Percentiles rank a stretch among this genome's conserved stretches.
phyloP scores from a whole-genome alignment of 2,329 filamentous ascomycete genomes.

The Xenoacremonium recifei region DNA sequence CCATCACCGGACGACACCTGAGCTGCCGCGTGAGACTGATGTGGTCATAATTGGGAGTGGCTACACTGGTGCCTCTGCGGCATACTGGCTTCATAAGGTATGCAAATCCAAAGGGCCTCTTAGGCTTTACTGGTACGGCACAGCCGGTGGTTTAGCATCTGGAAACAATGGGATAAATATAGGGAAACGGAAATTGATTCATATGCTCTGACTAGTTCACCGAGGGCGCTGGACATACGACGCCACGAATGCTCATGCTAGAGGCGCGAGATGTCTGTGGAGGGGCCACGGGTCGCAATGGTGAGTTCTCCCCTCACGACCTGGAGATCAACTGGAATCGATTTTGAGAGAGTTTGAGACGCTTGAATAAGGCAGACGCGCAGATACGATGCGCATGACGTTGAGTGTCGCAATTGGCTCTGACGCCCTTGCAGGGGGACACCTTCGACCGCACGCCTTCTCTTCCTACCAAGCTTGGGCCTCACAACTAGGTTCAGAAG shows the following conservation, averaged over 20 bases:
- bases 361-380: too few species aligned
- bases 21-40: slow-evolving; percentile 4
- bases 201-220: neutral
- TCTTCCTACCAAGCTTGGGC: slow-evolving; percentile 8
- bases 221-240: slow-evolving; percentile 1
- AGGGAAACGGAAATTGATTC: neutral
- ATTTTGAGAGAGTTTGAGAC: neutral
- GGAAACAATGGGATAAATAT: too few species aligned
- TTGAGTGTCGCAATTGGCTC: too few species aligned
- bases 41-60: slow-evolving; percentile 9
- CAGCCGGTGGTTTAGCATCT: too few species aligned
- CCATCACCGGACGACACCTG: slow-evolving; percentile 6
- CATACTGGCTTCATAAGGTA: slow-evolving; percentile 11
- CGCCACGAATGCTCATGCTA: slow-evolving; percentile 5
- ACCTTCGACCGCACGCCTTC: slow-evolving; percentile 9
- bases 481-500: slow-evolving; percentile 3
- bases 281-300: slow-evolving; percentile 10
- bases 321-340: too few species aligned
- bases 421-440: too few species aligned
- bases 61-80: slow-evolving; percentile 8
- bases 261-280: slow-evolving; percentile 11
- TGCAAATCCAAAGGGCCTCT: neutral
- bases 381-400: neutral
- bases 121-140: neutral
- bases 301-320: slow-evolving; percentile 1